Percentiles rank a stretch among this genome's conserved stretches.
phyloP scores from a whole-genome alignment of 2,329 filamentous ascomycete genomes.

The Lecanicillium sp. region DNA sequence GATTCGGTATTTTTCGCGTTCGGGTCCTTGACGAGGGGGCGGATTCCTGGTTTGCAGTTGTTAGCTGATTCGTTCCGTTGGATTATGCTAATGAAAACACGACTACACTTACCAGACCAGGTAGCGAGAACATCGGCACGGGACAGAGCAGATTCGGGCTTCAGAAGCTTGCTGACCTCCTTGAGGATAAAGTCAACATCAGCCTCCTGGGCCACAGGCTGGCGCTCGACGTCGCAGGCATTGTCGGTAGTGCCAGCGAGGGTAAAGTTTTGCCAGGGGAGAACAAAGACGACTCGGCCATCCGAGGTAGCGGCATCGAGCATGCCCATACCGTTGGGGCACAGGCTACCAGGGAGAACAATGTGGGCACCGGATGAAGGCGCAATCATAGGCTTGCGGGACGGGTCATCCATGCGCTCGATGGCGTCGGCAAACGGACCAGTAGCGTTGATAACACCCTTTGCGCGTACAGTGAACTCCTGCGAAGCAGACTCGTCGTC shows the following conservation, averaged over 20 bases:
- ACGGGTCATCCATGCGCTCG: conserved; percentile 70
- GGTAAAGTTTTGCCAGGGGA: conserved; percentile 81
- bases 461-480: conserved; percentile 65
- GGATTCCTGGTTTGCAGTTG: conserved; percentile 42
- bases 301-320: conserved; percentile 77
- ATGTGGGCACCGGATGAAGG: conserved; percentile 79
- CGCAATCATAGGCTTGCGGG: conserved; percentile 64
- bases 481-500: conserved; percentile 46
- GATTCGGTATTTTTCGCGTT: conserved; percentile 77
- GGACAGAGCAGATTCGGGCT: conserved; percentile 67
- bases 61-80: conserved; percentile 11
- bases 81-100: background rate
- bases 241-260: conserved; percentile 79
- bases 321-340: conserved; percentile 72
- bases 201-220: conserved; percentile 66
- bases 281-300: conserved; percentile 81
- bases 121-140: conserved; percentile 71
- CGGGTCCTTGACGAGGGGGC: conserved; percentile 72
- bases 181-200: conserved; percentile 78
- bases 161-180: conserved; percentile 69
- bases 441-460: conserved; percentile 77
- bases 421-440: conserved; percentile 76
- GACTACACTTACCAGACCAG: conserved; percentile 57
- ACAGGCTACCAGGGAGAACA: conserved; percentile 71
- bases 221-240: conserved; percentile 57